These are phyloP conservation scores for Lentinula sp. DNA, from an alignment of 768 basidiomycete genomes.

Conservation along the genomic window DNA sequence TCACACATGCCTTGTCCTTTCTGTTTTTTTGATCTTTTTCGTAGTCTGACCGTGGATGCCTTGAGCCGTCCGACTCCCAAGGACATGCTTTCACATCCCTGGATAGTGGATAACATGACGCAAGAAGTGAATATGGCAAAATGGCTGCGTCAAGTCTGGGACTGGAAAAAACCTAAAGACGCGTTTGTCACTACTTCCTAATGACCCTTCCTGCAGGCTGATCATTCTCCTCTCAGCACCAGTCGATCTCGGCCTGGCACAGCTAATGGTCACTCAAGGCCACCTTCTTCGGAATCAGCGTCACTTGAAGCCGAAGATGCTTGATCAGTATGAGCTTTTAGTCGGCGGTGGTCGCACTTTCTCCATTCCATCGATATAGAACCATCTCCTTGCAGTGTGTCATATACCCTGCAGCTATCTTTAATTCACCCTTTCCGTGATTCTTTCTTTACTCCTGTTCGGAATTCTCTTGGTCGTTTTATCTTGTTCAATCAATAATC, in stretches of 20 bases:
- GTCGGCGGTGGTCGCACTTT: not conserved
- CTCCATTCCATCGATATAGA: not conserved
- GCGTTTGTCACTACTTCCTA: slow-evolving; percentile 24
- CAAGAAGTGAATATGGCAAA: slow-evolving; percentile 84
- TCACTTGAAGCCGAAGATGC: not conserved
- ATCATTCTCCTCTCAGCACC: slow-evolving; percentile 4
- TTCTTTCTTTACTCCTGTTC: not conserved
- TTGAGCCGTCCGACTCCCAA: slow-evolving; percentile 70
- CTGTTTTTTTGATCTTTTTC: slow-evolving; percentile 1
- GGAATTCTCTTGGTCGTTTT: not conserved
- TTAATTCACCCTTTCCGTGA: not conserved
- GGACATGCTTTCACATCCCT: slow-evolving; percentile 79
- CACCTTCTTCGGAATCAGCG: slow-evolving; percentile 11
- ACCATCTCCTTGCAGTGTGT: not conserved
- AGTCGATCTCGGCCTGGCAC: slow-evolving; percentile 28
- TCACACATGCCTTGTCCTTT: slow-evolving; percentile 8
- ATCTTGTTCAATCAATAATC: not conserved
- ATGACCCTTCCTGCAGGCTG: not conserved
- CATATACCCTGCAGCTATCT: not conserved
- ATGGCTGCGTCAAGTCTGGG: slow-evolving; percentile 85
- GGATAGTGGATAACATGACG: slow-evolving; percentile 73
- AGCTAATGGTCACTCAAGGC: slow-evolving; percentile 13
- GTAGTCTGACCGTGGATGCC: slow-evolving; percentile 67
- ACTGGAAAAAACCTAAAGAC: slow-evolving; percentile 56
- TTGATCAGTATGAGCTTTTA: not conserved